A percentile compares a stretch with the other conserved stretches of the same genome.
phyloP scores from a whole-genome alignment of 1,284 basidiomycete species.

The Peniophora sp. region DNA sequence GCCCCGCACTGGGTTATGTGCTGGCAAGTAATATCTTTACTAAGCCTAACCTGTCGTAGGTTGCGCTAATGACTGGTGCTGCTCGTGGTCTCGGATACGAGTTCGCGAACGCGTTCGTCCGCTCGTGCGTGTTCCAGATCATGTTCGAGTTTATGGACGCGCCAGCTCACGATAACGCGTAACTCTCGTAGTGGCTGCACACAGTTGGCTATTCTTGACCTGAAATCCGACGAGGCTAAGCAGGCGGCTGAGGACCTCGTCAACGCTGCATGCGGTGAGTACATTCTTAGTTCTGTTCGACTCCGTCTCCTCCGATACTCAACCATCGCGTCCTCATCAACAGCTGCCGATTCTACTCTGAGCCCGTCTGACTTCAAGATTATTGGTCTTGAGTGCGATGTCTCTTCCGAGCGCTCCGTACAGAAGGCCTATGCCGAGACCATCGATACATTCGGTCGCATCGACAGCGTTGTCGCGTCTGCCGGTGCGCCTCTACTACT shows the following conservation, averaged over 20 bases:
- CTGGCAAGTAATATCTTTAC: not conserved
- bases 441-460: conserved; percentile 69
- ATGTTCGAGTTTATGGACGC: not conserved
- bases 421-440: conserved; percentile 64
- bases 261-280: conserved; percentile 42
- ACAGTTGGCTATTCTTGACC: conserved; percentile 77
- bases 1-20: not conserved
- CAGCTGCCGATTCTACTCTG: conserved; percentile 28
- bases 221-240: conserved; percentile 69
- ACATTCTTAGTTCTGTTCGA: conserved; percentile 1
- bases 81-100: conserved; percentile 85
- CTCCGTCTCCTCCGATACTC: conserved; percentile 36
- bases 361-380: conserved; percentile 58
- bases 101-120: conserved; percentile 84
- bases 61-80: conserved; percentile 91
- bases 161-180: conserved; percentile 6
- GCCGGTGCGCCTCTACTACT: conserved; percentile 49
- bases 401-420: conserved; percentile 77
- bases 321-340: conserved; percentile 31
- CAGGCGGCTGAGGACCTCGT: conserved; percentile 71
- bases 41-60: conserved; percentile 41
- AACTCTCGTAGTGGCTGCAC: conserved; percentile 61
- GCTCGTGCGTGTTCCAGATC: conserved; percentile 50
- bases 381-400: conserved; percentile 82
- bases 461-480: conserved; percentile 84